Evolutionary conservation across 345 rosid genomes (phyloP).

Genomic region (Psidium guajava): DNA sequence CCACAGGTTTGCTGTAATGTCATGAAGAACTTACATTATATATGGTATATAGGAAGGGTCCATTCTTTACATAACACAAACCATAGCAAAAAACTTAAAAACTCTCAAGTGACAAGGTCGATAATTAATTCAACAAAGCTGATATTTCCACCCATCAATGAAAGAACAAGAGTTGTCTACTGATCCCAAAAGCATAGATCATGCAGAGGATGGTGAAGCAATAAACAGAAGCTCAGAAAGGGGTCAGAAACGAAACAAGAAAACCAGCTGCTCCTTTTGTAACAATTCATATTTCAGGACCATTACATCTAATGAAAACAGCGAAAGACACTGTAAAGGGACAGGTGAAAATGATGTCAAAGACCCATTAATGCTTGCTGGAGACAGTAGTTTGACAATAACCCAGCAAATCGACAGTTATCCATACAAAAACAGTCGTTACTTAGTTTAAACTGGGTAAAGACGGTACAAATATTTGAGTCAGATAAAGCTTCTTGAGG

Average conservation of each 20-base stretch:
- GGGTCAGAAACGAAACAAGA: background rate
- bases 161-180: background rate
- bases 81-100: background rate
- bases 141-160: background rate
- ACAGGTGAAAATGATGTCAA: background rate
- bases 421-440: background rate
- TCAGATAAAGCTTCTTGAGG: background rate
- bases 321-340: background rate
- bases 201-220: background rate
- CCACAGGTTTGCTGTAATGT: conserved; percentile 76
- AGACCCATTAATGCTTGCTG: background rate
- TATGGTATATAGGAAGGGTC: background rate
- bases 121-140: background rate
- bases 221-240: background rate
- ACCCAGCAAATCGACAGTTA: background rate
- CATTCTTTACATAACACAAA: background rate
- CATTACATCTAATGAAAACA: background rate
- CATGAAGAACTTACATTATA: background rate
- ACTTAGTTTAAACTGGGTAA: background rate
- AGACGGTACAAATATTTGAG: background rate
- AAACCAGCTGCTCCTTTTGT: background rate
- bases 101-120: background rate
- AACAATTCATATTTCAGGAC: background rate
- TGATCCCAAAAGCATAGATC: background rate
- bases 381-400: background rate